Evolutionary conservation across 345 rosid species (phyloP).

Genomic region (Eucalyptus tenuipes): DNA sequence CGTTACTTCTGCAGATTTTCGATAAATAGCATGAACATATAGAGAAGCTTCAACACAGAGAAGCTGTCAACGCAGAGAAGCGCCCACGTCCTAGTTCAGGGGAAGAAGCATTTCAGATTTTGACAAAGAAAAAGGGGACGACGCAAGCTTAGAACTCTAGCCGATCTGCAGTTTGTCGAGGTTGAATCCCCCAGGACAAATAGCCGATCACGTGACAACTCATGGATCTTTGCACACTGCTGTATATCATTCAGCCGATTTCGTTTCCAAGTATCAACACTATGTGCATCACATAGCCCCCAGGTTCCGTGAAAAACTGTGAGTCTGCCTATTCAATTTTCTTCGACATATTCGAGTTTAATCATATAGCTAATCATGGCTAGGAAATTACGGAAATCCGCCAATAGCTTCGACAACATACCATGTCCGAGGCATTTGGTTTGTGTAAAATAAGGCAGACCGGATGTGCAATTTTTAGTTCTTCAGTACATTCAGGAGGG

Average conservation of each 20-base stretch:
- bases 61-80: neutral
- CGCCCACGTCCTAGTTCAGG: neutral
- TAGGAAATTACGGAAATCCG: neutral
- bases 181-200: neutral
- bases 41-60: neutral
- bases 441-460: neutral
- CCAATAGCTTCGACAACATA: neutral
- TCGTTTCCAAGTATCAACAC: neutral
- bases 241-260: neutral
- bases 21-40: neutral
- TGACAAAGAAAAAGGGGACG: neutral
- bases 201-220: neutral
- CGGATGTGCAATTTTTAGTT: neutral
- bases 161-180: neutral
- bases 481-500: neutral
- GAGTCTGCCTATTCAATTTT: neutral
- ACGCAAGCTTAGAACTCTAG: neutral
- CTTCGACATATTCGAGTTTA: neutral
- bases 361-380: neutral
- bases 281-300: neutral
- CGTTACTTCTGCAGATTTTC: neutral
- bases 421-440: neutral
- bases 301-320: neutral
- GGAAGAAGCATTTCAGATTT: neutral
- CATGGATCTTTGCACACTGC: neutral